Base-by-base conservation (phyloP, 495 filamentous ascomycete genomes). In the Letharia lupina region DNA sequence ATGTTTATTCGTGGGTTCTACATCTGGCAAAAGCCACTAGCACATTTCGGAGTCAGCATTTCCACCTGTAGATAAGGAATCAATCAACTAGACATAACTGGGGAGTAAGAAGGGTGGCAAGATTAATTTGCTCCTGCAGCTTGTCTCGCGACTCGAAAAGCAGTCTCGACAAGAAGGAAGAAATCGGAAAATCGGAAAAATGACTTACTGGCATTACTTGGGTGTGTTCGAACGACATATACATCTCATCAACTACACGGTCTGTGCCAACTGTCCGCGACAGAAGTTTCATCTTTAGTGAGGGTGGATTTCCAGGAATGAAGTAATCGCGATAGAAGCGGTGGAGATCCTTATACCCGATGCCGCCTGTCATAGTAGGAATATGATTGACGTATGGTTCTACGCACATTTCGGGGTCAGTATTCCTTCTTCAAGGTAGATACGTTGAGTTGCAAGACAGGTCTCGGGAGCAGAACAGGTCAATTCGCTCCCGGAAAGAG, bases 261-360 rank as follows among this genome's bases (percentile, higher is more conserved):
- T 88, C 84, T 1, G 79, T 75, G 10, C 85, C 85, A 4, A 82
- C 73, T 0, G 91, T 94, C 20, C 91, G 81, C 8, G 86, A 90
- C 8, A 94, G 71, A 2, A 95, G 81, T 52, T 89, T 85, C 65
- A 93, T 80, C 39, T 75, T 77, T 67, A 89, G 84, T 20, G 87
- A 87, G 0, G 79, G 81, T 3, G 91, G 88, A 42, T 92, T 86
- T 61, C 79, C 78, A 18, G 86, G 84, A 42, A 93, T 84, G 75
- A 94, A 94, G 71, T 87, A 83, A 20, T 90, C 74, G 1, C 82
- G 80, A 72, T 95, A 95, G 73, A 95, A 96, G 16, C 78, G 75
- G 1, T 81, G 81, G n/a, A 94, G 76, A 13, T 84, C 82, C 50
- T 83, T 78, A 9, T 81, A 73, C 1, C 91, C 91, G n/a, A 90